Evolutionary conservation across 1,139 yeast species (phyloP), one percentile per base, ranked within the genome.

Genomic region (Scheffersomyces illinoinensis): DNA sequence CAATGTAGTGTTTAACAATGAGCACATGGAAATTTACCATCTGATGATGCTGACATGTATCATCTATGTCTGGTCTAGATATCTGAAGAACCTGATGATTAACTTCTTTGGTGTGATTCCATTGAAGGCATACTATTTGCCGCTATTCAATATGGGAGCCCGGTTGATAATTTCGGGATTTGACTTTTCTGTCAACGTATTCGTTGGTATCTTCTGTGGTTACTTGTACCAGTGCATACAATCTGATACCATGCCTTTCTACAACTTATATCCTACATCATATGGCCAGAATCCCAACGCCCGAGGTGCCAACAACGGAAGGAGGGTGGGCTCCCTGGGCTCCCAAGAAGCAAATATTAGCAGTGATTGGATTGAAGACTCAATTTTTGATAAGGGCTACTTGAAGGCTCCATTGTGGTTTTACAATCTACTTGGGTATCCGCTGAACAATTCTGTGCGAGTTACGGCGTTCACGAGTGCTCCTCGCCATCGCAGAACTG

Each of bases 201-300:
- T 82, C 2, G 67, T 81, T 19, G 90, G 91, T 0, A 79, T 85
- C 61, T 66, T 76, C 7, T 82, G 84, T 1, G 90, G 88, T 0
- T 87, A 87, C 66, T 64, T 85, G 21, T 87, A 86, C 70, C 86
- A 84, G 62, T 87, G 91, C 66, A 69, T 85, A 47, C 89, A 86
- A 64, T 83, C 88, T 1, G 74, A 76, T 51, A 84, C 90, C 0
- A 63, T 82, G 46, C 84, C 85, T 1, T 56, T 81, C 26, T 79
- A 77, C 65, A 81, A 81, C 63, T 68, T 81, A 49, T 64, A 76
- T 52, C 77, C 81, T 1, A 85, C 85, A 0, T 82, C 87, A 1
- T 78, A 85, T 53, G 71, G 72, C 55, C 66, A 59, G 56, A 66
- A 54, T 33, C 54, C 61, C n/a, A 56, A 62, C 18, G 39, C 60